These are phyloP conservation scores for Parafenestella ontariensis DNA, from an alignment of 2,329 filamentous ascomycete genomes.

Conservation along the genomic window DNA sequence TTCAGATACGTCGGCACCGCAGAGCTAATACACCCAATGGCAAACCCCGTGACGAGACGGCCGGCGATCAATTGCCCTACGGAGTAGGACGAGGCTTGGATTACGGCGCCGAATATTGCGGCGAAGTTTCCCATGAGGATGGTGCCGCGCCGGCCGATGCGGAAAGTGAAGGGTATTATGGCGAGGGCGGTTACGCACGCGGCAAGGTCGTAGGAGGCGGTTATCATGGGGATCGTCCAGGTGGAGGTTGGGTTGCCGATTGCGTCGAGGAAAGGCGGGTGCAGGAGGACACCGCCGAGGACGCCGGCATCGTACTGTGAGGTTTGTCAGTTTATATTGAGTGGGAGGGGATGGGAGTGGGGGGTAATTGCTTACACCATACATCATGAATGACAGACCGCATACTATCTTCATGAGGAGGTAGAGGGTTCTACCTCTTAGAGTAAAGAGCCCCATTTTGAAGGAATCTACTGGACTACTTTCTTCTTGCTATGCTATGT, in stretches of 20 bases:
- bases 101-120: constrained; percentile 48
- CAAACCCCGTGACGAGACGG: constrained; percentile 58
- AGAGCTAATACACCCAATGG: constrained; percentile 48
- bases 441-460: constrained; percentile 10
- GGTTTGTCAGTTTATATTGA: background rate
- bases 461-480: background rate
- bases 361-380: constrained; percentile 9
- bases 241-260: constrained; percentile 17
- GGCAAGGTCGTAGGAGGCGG: constrained; percentile 17
- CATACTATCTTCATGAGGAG: constrained; percentile 16
- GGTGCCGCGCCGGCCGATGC: constrained; percentile 47
- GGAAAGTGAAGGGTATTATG: constrained; percentile 41
- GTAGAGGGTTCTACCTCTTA: constrained; percentile 13
- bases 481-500: too few relatives aligned
- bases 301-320: constrained; percentile 22
- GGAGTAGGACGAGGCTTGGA: constrained; percentile 41
- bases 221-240: constrained; percentile 22
- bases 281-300: constrained; percentile 22
- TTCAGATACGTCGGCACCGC: constrained; percentile 11
- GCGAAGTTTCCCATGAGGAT: constrained; percentile 48
- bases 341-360: background rate
- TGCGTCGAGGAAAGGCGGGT: constrained; percentile 18
- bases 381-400: constrained; percentile 18
- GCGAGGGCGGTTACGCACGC: constrained; percentile 26
- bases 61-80: constrained; percentile 58